These are phyloP conservation scores for Stephanodiscus minutulus DNA, from an alignment of 108 stramenopile species.

Conservation along the genomic window DNA sequence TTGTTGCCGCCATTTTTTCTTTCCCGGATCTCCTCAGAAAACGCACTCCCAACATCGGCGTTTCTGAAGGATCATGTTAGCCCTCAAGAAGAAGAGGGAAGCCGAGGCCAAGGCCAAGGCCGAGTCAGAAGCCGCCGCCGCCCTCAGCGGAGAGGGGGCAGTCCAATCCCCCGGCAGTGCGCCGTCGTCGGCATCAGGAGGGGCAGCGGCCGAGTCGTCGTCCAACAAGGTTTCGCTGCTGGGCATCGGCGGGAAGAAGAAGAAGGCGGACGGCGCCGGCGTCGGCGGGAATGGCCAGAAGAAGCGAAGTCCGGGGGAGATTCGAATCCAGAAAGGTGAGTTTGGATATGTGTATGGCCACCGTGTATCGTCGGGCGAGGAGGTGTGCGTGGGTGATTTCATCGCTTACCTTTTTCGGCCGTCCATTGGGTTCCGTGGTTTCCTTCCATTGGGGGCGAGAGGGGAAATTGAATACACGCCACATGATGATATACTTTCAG, in stretches of 20 bases:
- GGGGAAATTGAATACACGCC: too few relatives aligned
- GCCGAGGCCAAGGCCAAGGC: slow-evolving; percentile 69
- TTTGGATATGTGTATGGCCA: slow-evolving; percentile 12
- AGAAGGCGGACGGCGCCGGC: slow-evolving; percentile 47
- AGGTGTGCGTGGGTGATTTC: background rate
- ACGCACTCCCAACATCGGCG: too few relatives aligned
- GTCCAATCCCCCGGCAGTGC: slow-evolving; percentile 47
- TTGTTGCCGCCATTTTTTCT: background rate
- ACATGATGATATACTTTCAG: too few relatives aligned
- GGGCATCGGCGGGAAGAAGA: slow-evolving; percentile 86
- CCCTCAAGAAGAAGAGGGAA: slow-evolving; percentile 90
- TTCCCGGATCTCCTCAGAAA: too few relatives aligned
- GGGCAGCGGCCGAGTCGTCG: slow-evolving; percentile 11
- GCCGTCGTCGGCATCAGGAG: slow-evolving; percentile 30
- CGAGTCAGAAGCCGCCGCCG: slow-evolving; percentile 34
- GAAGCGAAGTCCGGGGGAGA: slow-evolving; percentile 96
- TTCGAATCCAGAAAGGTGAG: slow-evolving; percentile 98
- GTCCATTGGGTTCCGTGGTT: too few relatives aligned
- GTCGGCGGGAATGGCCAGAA: slow-evolving; percentile 44
- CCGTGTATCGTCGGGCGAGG: background rate
- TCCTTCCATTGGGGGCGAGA: too few relatives aligned
- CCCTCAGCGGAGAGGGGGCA: slow-evolving; percentile 19
- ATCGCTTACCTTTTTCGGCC: background rate
- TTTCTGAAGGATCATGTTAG: slow-evolving; percentile 73
- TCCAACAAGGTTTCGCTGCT: slow-evolving; percentile 65